phyloP scores from a whole-genome alignment of 495 filamentous ascomycete species.

The Penicillium bovifimosum region DNA sequence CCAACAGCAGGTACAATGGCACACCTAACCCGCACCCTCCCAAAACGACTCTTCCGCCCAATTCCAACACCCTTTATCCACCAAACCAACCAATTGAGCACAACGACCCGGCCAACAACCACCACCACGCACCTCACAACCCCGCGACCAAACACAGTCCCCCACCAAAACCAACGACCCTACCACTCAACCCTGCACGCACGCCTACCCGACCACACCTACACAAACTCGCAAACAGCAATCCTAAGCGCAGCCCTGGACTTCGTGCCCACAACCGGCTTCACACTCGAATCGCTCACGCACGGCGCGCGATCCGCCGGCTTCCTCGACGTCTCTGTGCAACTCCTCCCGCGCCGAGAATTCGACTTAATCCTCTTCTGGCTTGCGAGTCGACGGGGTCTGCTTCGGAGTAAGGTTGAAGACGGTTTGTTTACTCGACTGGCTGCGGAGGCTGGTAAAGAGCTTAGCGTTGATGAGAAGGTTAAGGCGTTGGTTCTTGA shows the following conservation, averaged over 20 bases:
- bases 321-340: slow-evolving; percentile 79
- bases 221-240: slow-evolving; percentile 62
- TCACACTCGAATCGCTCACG: slow-evolving; percentile 63
- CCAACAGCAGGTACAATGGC: slow-evolving; percentile 6
- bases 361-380: slow-evolving; percentile 83
- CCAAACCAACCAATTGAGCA: not conserved
- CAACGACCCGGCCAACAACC: slow-evolving; percentile 3
- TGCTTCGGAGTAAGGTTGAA: slow-evolving; percentile 47
- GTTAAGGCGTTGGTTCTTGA: slow-evolving; percentile 63
- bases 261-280: slow-evolving; percentile 65
- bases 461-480: slow-evolving; percentile 45
- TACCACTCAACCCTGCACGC: slow-evolving; percentile 72
- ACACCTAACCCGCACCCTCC: slow-evolving; percentile 9
- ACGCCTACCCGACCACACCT: slow-evolving; percentile 48
- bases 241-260: slow-evolving; percentile 86
- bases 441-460: slow-evolving; percentile 3
- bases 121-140: not conserved
- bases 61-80: not conserved
- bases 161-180: not conserved
- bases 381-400: slow-evolving; percentile 61
- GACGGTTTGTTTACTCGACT: slow-evolving; percentile 24
- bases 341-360: slow-evolving; percentile 69
- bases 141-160: not conserved
- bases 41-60: slow-evolving; percentile 1
- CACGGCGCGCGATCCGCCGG: slow-evolving; percentile 76